Evolutionary conservation across 305 asterid genomes (phyloP).

Genomic region (Petunia hybrid): DNA sequence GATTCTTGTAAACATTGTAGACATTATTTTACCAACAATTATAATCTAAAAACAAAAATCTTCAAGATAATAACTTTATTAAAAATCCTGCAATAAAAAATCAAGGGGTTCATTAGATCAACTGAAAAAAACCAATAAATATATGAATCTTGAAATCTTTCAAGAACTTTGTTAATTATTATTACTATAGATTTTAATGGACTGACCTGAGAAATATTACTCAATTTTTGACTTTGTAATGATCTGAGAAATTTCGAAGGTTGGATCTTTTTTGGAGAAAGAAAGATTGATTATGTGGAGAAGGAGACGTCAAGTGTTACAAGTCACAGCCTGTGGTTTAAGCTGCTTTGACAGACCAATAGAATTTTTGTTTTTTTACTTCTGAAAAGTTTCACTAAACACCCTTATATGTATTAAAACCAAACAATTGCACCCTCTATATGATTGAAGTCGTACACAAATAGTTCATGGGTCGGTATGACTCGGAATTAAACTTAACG

Average conservation of each 20-base stretch:
- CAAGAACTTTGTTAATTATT: background rate
- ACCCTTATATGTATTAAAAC: no score
- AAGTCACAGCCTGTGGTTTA: background rate
- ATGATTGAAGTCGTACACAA: no score
- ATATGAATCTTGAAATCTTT: background rate
- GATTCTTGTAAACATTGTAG: constrained; percentile 65
- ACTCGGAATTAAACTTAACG: no score
- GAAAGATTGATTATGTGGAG: background rate
- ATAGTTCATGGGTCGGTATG: no score
- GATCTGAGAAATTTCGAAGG: constrained; percentile 26
- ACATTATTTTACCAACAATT: constrained; percentile 17
- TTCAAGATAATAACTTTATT: background rate
- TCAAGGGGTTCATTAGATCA: constrained; percentile 22
- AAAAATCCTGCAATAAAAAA: constrained; percentile 11
- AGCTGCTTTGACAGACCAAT: background rate
- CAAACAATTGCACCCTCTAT: no score
- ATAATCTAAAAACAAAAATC: background rate
- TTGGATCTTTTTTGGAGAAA: constrained; percentile 7
- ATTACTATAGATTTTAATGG: background rate
- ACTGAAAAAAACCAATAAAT: background rate
- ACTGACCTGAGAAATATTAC: background rate
- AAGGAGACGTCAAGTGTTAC: background rate
- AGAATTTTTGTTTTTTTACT: background rate
- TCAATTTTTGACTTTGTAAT: background rate
- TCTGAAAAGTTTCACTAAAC: no score